Evolutionary conservation across 352 stramenopile species (phyloP).

Genomic region (Pythium coloratum): DNA sequence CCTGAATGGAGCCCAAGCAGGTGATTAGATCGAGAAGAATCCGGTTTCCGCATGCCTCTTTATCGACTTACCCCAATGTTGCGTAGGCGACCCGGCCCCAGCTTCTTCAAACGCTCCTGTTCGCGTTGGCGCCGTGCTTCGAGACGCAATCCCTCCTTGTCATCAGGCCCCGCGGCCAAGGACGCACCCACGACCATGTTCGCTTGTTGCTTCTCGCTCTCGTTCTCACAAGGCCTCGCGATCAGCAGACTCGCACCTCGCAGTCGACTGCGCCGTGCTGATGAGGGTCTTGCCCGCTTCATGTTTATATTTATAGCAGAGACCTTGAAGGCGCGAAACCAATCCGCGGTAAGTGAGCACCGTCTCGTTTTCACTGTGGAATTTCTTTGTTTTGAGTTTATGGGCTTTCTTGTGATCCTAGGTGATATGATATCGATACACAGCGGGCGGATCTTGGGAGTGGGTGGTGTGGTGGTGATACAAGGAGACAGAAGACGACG

Average conservation of each 20-base stretch:
- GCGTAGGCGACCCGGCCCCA: conserved; percentile 60
- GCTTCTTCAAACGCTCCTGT: conserved; percentile 66
- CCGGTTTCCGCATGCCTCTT: background rate
- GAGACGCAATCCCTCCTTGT: conserved; percentile 54
- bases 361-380: conserved; percentile 7
- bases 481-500: background rate
- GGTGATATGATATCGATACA: conserved; percentile 1
- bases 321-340: conserved; percentile 1
- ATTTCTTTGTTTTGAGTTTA: conserved; percentile 9
- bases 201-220: background rate
- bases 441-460: background rate
- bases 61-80: conserved; percentile 53
- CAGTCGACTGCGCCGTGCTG: background rate
- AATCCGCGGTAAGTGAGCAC: conserved; percentile 1
- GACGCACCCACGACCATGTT: conserved; percentile 15
- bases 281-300: background rate
- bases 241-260: background rate
- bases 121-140: conserved; percentile 64
- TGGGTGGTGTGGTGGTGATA: background rate
- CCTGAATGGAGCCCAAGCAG: conserved; percentile 27
- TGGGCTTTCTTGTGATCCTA: background rate
- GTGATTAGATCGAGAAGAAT: background rate
- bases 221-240: background rate
- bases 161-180: conserved; percentile 24
- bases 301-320: conserved; percentile 5